Base-by-base conservation (phyloP, 2,329 filamentous ascomycete genomes). In the Pseudonectria foliicola region DNA sequence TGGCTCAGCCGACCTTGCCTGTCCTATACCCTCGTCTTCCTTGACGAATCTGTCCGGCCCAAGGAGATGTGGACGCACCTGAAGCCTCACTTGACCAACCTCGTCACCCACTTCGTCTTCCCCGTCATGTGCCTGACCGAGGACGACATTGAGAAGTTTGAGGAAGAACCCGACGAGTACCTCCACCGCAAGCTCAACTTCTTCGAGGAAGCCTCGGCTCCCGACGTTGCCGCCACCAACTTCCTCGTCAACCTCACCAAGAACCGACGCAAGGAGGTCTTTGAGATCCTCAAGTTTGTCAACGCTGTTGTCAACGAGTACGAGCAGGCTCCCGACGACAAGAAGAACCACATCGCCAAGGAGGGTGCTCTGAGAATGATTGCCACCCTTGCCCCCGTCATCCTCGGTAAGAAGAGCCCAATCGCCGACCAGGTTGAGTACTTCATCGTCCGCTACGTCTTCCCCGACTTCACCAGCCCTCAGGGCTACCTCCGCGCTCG, bases 361-460 rank as follows among this genome's bases (percentile, higher is more conserved):
- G 92, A 98, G 62, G 92, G 92, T 53, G 92, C 92, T 31, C 64
- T 98, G 55, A 77, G 92, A 43, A 96, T 98, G 87, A 96, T 98
- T 55, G 92, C 89, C 16, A 95, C 90, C 1, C 69, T 98, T 30
- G 86, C 92, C 0, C 85, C 87, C 23, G 90, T 98, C 34, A 93
- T 98, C 31, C 72, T 98, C 25, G 87, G 88, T 49, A 98, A 96
- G 73, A 96, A 96, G 74, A 95, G 89, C 55, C 92, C 92, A 1
- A 95, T 98, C 47, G 92, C 90, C 25, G 85, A 95, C 55, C 88
- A 96, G 62, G 89, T 96, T 38, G 92, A 98, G 62, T 95, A 95
- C 62, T 98, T 98, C 71, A 84, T 98, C 48, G 90, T 96, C 34
- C 85, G 90, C 54, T 94, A 96, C 55, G 92, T 98, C 38, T 96